phyloP scores from a whole-genome alignment of 257 asterid species.

The Asclepias syriaca region DNA sequence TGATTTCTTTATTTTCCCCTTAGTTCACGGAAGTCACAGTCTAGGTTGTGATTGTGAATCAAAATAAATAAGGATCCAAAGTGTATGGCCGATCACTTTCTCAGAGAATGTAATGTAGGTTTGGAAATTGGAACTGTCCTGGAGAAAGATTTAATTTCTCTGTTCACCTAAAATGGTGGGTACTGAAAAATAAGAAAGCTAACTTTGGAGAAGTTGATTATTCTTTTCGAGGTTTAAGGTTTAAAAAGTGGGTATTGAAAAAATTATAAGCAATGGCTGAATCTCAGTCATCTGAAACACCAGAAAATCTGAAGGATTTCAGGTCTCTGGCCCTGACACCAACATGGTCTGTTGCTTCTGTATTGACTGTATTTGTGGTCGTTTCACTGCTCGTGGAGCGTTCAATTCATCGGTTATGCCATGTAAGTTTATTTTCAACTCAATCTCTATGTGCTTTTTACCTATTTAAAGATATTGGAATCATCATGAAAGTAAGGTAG shows the following conservation, averaged over 20 bases:
- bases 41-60: constrained; percentile 9
- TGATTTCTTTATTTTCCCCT: constrained; percentile 16
- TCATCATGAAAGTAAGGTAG: constrained; percentile 1
- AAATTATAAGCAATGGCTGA: constrained; percentile 33
- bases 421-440: constrained; percentile 42
- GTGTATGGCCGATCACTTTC: neutral
- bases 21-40: constrained; percentile 12
- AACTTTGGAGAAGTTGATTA: constrained; percentile 9
- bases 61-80: neutral
- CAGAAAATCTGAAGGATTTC: constrained; percentile 43
- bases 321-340: constrained; percentile 93
- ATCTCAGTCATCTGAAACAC: constrained; percentile 22
- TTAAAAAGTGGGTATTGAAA: neutral
- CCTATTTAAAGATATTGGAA: neutral
- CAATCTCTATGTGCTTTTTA: neutral
- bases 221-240: constrained; percentile 1
- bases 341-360: constrained; percentile 97
- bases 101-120: constrained; percentile 18
- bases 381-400: constrained; percentile 95
- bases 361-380: constrained; percentile 74
- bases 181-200: neutral
- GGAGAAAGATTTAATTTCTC: constrained; percentile 12
- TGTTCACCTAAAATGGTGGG: neutral
- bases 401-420: constrained; percentile 75
- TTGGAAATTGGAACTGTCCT: constrained; percentile 7